A percentile compares a stretch with the other conserved stretches of the same genome.
phyloP scores from a whole-genome alignment of 106 monocot species.

The Dendrobium nobile region DNA sequence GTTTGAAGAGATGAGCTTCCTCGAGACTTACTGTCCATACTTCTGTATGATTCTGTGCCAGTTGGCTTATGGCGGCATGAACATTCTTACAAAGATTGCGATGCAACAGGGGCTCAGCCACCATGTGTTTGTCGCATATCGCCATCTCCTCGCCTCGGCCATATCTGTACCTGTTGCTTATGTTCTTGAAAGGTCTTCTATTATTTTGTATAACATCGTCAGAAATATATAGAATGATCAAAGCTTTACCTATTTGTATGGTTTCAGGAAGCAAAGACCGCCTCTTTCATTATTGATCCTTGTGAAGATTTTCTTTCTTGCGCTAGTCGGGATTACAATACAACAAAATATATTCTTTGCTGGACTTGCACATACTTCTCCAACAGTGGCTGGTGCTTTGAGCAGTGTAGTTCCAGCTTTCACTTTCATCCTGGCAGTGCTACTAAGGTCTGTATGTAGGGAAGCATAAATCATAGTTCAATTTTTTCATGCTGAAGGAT shows the following conservation, averaged over 20 bases:
- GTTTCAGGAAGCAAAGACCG: constrained; percentile 27
- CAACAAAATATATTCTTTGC: constrained; percentile 42
- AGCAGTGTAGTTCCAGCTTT: constrained; percentile 38
- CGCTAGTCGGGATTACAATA: constrained; percentile 37
- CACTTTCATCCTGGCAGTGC: constrained; percentile 35
- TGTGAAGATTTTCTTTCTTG: constrained; percentile 36
- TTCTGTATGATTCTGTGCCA: constrained; percentile 27
- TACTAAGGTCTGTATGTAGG: constrained; percentile 24
- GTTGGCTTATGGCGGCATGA: constrained; percentile 31
- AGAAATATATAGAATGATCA: too few relatives aligned
- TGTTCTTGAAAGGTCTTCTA: constrained; percentile 41
- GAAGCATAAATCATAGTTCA: neutral
- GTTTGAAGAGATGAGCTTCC: constrained; percentile 12
- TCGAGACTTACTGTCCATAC: constrained; percentile 24
- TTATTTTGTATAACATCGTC: neutral
- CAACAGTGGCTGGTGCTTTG: constrained; percentile 42
- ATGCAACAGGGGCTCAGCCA: constrained; percentile 36
- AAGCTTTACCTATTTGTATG: neutral
- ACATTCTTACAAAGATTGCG: constrained; percentile 51
- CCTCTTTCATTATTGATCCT: constrained; percentile 16
- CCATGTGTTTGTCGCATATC: constrained; percentile 37
- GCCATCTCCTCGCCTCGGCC: constrained; percentile 42
- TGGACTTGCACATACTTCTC: constrained; percentile 37
- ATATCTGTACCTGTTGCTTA: constrained; percentile 39
- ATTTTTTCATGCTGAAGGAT: too few relatives aligned